Conservation (phyloP, 495 filamentous ascomycete genomes). For the Xylaria scruposa region DNA sequence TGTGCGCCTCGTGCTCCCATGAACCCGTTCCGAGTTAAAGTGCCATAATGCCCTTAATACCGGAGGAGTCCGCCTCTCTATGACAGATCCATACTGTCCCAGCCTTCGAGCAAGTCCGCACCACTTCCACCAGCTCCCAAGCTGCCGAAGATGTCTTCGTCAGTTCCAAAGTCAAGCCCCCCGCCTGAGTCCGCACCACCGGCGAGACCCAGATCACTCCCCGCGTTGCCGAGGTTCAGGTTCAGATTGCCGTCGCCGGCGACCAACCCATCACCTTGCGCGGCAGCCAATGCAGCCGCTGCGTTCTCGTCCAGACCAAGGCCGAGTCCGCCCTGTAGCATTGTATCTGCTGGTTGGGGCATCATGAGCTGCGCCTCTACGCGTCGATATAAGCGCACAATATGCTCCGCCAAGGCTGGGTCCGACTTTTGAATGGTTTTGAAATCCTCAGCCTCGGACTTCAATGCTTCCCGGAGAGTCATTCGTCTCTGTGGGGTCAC, state of each 20-base stretch:
- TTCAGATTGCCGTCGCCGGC: slow-evolving; percentile 33
- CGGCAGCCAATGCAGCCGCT: slow-evolving; percentile 42
- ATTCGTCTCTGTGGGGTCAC: slow-evolving; percentile 43
- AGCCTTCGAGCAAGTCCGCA: slow-evolving; percentile 34
- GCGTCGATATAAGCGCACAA: slow-evolving; percentile 77
- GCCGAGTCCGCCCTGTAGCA: slow-evolving; percentile 40
- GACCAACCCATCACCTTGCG: slow-evolving; percentile 37
- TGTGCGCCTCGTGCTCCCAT: not conserved
- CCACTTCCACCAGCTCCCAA: slow-evolving; percentile 27
- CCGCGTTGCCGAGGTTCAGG: slow-evolving; percentile 33
- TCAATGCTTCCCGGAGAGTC: slow-evolving; percentile 74
- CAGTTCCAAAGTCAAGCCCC: slow-evolving; percentile 36
- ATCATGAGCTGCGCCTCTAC: slow-evolving; percentile 67
- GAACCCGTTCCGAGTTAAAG: not conserved
- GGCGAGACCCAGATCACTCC: slow-evolving; percentile 34
- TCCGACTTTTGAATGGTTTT: slow-evolving; percentile 67
- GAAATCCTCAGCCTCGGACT: slow-evolving; percentile 66
- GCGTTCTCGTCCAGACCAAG: slow-evolving; percentile 38
- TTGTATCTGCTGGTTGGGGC: slow-evolving; percentile 41
- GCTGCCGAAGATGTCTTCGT: slow-evolving; percentile 38
- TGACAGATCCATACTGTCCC: slow-evolving; percentile 36
- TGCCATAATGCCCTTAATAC: too few species aligned
- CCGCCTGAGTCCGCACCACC: slow-evolving; percentile 33
- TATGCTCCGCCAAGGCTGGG: slow-evolving; percentile 65
- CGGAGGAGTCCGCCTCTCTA: slow-evolving; percentile 1